Conservation (phyloP, 805 yeast species). For the Dipodascopsis uninucleata region DNA sequence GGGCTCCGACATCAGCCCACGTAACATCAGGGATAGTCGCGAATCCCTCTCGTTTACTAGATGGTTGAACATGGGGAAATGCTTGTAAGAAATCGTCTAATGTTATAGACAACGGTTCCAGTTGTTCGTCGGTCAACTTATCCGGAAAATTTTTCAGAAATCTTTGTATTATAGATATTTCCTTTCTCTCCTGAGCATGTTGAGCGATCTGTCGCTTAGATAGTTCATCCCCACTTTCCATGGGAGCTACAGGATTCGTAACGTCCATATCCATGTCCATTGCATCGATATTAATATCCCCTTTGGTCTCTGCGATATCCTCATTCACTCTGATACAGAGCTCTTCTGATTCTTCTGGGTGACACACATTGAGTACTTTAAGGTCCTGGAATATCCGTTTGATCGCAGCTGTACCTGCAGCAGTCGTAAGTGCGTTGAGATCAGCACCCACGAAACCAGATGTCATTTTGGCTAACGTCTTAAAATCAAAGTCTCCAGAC, state of each 20-base stretch:
- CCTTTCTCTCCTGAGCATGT: constrained; percentile 12
- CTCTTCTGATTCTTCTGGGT: constrained; percentile 9
- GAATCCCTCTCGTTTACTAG: constrained; percentile 96
- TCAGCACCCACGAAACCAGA: constrained; percentile 99
- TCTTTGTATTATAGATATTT: constrained; percentile 57
- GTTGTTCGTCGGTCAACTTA: constrained; percentile 71
- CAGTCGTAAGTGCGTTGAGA: constrained; percentile 82
- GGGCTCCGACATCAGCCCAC: constrained; percentile 93
- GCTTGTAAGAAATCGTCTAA: constrained; percentile 80
- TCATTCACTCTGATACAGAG: constrained; percentile 8
- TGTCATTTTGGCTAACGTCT: constrained; percentile 78
- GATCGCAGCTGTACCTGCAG: constrained; percentile 92
- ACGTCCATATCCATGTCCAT: constrained; percentile 35
- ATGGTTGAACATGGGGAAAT: constrained; percentile 89
- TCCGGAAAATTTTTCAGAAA: constrained; percentile 73
- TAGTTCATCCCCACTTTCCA: constrained; percentile 33
- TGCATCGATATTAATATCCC: constrained; percentile 28
- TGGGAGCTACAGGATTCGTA: constrained; percentile 19
- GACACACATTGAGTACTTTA: constrained; percentile 36
- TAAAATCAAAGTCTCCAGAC: constrained; percentile 64
- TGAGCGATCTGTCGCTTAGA: constrained; percentile 18
- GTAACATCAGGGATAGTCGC: constrained; percentile 98
- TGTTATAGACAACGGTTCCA: constrained; percentile 69
- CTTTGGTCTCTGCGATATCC: constrained; percentile 8
- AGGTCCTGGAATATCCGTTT: constrained; percentile 74